Conservation (phyloP, 1,284 basidiomycete genomes). For the Neolentinus lepideus region DNA sequence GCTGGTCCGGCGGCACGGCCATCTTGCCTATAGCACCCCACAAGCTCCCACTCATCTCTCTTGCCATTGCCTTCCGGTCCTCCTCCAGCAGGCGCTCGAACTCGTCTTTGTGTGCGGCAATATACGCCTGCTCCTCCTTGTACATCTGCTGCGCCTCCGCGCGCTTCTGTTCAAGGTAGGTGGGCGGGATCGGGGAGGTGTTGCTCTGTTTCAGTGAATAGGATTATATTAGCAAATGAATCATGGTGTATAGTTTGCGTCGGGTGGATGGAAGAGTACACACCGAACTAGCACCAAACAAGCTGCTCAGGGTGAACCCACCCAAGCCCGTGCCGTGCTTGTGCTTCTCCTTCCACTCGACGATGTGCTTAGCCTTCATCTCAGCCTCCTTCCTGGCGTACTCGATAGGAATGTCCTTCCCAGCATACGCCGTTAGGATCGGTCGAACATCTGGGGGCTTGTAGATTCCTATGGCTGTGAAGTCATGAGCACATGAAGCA, state of each 20-base stretch:
- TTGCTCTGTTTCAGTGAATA: slow-evolving; percentile 19
- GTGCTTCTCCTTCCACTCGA: slow-evolving; percentile 74
- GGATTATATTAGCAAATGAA: slow-evolving; percentile 6
- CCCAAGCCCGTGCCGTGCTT: slow-evolving; percentile 32
- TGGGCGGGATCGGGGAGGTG: slow-evolving; percentile 50
- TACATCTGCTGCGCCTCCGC: slow-evolving; percentile 82
- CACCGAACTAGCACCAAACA: slow-evolving; percentile 48
- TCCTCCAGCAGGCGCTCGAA: slow-evolving; percentile 78
- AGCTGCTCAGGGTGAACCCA: slow-evolving; percentile 48
- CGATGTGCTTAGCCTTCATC: slow-evolving; percentile 69
- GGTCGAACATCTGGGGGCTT: slow-evolving; percentile 82
- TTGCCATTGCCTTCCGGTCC: slow-evolving; percentile 74
- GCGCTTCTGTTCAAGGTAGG: slow-evolving; percentile 89
- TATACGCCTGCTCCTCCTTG: slow-evolving; percentile 84
- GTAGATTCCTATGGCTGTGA: slow-evolving; percentile 82
- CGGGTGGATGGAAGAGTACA: slow-evolving; percentile 11
- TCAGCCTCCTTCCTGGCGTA: slow-evolving; percentile 86
- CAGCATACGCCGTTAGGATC: slow-evolving; percentile 79
- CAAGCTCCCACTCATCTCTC: slow-evolving; percentile 39
- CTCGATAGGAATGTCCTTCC: slow-evolving; percentile 84
- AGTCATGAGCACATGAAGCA: slow-evolving; percentile 10
- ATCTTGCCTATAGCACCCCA: slow-evolving; percentile 30
- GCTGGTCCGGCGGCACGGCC: not conserved
- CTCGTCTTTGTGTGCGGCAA: slow-evolving; percentile 73
- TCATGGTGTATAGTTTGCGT: not conserved